Conservation (phyloP, 1,284 basidiomycete genomes). For the Naganishia sp. region DNA sequence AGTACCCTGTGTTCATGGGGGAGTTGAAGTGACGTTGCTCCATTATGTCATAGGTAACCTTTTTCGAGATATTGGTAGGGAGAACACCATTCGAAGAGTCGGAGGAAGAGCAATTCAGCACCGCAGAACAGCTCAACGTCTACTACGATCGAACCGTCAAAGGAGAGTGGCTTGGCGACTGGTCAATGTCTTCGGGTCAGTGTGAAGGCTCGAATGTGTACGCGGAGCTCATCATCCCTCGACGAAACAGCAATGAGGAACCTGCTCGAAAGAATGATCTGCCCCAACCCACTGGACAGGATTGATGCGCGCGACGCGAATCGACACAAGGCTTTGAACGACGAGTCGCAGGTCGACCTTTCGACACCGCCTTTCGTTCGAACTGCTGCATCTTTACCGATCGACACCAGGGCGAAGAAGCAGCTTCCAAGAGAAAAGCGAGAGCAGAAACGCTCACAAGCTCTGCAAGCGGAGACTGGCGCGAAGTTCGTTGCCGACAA, state of each 20-base stretch:
- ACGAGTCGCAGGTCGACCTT: slow-evolving; percentile 39
- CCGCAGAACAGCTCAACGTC: slow-evolving; percentile 72
- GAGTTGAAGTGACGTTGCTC: too few relatives aligned
- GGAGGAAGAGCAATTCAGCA: slow-evolving; percentile 76
- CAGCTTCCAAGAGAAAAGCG: slow-evolving; percentile 4
- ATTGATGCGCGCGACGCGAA: slow-evolving; percentile 47
- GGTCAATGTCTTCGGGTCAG: slow-evolving; percentile 65
- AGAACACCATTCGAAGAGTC: slow-evolving; percentile 86
- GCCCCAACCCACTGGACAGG: slow-evolving; percentile 45
- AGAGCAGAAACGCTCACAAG: slow-evolving; percentile 19
- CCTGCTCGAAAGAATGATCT: slow-evolving; percentile 48
- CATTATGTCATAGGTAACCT: slow-evolving; percentile 60
- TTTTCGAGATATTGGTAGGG: slow-evolving; percentile 87
- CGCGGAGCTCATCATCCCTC: slow-evolving; percentile 10
- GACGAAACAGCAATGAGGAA: slow-evolving; percentile 40
- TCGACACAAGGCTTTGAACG: slow-evolving; percentile 45
- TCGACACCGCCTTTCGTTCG: slow-evolving; percentile 51
- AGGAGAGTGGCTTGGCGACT: slow-evolving; percentile 78
- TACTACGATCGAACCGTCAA: slow-evolving; percentile 79
- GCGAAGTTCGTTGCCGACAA: slow-evolving; percentile 15
- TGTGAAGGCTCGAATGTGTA: not conserved
- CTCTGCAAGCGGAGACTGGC: slow-evolving; percentile 28
- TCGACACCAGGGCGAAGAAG: slow-evolving; percentile 21
- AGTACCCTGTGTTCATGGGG: slow-evolving; percentile 30
- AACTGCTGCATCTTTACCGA: slow-evolving; percentile 37